Percentiles rank a stretch among this genome's conserved stretches.
These are phyloP conservation scores for Spathaspora hagerdaliae DNA, from an alignment of 805 yeast species.

Conservation along the genomic window DNA sequence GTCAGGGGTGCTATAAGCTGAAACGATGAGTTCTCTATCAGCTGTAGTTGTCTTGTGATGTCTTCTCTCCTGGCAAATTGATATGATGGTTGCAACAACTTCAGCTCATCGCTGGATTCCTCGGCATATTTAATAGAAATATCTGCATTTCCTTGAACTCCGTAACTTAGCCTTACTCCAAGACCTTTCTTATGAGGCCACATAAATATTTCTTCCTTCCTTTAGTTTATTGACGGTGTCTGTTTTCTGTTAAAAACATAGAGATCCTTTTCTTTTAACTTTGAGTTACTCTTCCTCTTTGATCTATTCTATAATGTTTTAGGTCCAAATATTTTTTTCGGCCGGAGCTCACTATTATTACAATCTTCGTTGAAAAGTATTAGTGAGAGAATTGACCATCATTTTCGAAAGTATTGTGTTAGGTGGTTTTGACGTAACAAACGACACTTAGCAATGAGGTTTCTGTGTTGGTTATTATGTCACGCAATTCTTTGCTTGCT, in stretches of 20 bases:
- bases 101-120: neutral
- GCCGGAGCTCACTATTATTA: no score
- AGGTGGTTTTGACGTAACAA: neutral
- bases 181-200: conserved; percentile 39
- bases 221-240: no score
- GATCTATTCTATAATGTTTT: no score
- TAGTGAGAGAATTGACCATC: no score
- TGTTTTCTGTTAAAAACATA: no score
- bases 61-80: conserved; percentile 21
- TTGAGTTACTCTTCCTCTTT: no score
- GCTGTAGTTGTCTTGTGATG: conserved; percentile 8
- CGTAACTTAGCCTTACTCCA: conserved; percentile 41
- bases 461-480: neutral
- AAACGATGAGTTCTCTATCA: neutral
- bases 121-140: conserved; percentile 3
- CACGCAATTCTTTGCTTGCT: neutral
- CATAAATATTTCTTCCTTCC: conserved; percentile 9
- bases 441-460: neutral
- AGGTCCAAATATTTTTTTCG: no score
- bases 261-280: no score
- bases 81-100: conserved; percentile 11
- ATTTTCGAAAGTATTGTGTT: no score
- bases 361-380: no score
- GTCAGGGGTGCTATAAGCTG: neutral
- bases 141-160: conserved; percentile 37